phyloP scores from a whole-genome alignment of 2,329 filamentous ascomycete species.

The Hypoxylon sp. region DNA sequence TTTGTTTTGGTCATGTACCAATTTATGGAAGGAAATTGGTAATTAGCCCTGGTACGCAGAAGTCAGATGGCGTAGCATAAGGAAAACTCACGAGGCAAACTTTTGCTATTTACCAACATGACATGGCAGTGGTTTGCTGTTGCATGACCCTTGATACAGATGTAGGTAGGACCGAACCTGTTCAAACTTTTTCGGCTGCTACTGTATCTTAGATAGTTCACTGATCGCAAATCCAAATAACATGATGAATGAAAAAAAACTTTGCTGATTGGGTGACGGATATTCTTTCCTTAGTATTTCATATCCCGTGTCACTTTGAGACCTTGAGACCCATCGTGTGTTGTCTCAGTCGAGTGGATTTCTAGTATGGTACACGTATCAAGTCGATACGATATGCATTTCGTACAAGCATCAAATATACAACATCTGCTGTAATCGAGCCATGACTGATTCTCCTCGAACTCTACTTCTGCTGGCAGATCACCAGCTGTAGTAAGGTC shows the following conservation, averaged over 20 bases:
- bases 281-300: constrained; percentile 1
- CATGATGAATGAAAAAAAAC: neutral
- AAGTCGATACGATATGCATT: constrained; percentile 34
- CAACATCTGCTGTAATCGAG: constrained; percentile 5
- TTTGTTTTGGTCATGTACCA: constrained; percentile 26
- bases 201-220: constrained; percentile 19
- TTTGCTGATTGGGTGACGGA: constrained; percentile 1
- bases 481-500: constrained; percentile 94
- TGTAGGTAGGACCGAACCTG: neutral
- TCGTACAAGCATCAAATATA: constrained; percentile 43
- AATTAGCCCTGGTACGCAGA: constrained; percentile 12
- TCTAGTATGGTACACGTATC: constrained; percentile 38
- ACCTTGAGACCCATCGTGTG: constrained; percentile 3
- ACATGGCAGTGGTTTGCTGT: constrained; percentile 4
- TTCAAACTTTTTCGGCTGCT: neutral
- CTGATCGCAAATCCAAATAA: constrained; percentile 9
- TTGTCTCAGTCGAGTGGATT: constrained; percentile 26
- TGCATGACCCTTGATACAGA: neutral
- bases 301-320: neutral
- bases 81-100: constrained; percentile 13
- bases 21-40: constrained; percentile 18
- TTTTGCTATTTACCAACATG: constrained; percentile 20
- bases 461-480: constrained; percentile 14
- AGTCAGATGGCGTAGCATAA: constrained; percentile 25
- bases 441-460: neutral